Evolutionary conservation across 164 flowering plant genomes (phyloP).

Genomic region (Piper betle): DNA sequence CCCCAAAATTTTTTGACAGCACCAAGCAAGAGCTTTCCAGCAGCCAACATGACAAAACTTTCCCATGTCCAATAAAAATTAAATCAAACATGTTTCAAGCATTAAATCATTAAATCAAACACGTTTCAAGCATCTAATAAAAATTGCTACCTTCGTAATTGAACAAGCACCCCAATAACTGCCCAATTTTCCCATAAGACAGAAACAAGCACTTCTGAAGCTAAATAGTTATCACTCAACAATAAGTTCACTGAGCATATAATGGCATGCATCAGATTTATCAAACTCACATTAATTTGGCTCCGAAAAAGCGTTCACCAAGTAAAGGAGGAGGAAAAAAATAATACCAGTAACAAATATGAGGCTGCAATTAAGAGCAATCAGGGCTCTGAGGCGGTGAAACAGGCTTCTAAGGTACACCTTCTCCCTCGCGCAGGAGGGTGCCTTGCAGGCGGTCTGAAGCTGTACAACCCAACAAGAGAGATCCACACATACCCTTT

Average conservation of each 20-base stretch:
- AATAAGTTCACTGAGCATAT: neutral
- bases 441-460: constrained; percentile 41
- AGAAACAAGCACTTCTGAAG: too few species aligned
- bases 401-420: constrained; percentile 59
- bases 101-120: too few species aligned
- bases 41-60: too few species aligned
- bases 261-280: neutral
- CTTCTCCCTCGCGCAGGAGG: constrained; percentile 39
- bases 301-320: neutral
- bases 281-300: neutral
- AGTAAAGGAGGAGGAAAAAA: neutral
- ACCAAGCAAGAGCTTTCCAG: too few species aligned
- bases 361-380: constrained; percentile 80
- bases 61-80: too few species aligned
- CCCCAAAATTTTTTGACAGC: too few species aligned
- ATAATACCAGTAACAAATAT: constrained; percentile 66
- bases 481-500: constrained; percentile 85
- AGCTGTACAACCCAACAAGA: constrained; percentile 96
- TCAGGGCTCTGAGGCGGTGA: constrained; percentile 88
- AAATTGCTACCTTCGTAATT: too few species aligned
- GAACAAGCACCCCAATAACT: too few species aligned
- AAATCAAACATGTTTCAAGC: too few species aligned
- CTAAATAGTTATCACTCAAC: too few species aligned
- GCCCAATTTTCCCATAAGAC: too few species aligned
- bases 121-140: too few species aligned